Evolutionary conservation across 2,329 filamentous ascomycete species (phyloP), one percentile per base, ranked within the genome.

Genomic region (Chaetomiaceae sp.): DNA sequence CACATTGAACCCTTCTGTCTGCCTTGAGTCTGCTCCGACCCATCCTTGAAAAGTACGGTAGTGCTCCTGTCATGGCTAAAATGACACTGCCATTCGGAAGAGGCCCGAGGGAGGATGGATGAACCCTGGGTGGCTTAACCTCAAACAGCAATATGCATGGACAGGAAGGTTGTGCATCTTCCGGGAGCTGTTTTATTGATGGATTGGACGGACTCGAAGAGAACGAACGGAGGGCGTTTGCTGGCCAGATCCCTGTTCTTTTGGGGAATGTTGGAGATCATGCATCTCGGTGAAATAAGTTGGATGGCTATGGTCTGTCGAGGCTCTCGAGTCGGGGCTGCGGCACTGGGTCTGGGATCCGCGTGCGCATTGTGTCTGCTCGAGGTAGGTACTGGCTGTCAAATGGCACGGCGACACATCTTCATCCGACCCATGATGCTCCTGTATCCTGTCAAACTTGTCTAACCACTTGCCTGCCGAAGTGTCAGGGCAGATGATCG

Each of bases 381-480:
- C 6, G 7, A 12, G 14, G 11, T 47, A 20, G 20, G 40, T 36
- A 19, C 33, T 29, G 45, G 15, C 33, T 48, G 38, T 47, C 45
- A 39, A 48, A 48, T 44, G 22, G 6, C 45, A 39, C 45, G 17
- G 25, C 34, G 45, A 44, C 51, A 53, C 50, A 53, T 47, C 43
- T 29, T 36, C n/a, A 29, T 29, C 23, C 34, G 19, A 40, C 31
- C 27, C 25, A 9, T 9, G n/a, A n/a, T n/a, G n/a, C n/a, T n/a
- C n/a, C n/a, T n/a, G n/a, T n/a, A n/a, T n/a, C n/a, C n/a, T n/a
- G n/a, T n/a, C n/a, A n/a, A n/a, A n/a, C n/a, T n/a, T n/a, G n/a
- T n/a, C n/a, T n/a, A n/a, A n/a, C n/a, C n/a, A n/a, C n/a, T n/a
- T n/a, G n/a, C n/a, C n/a, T n/a, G n/a, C n/a, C n/a, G n/a, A n/a